These are phyloP conservation scores for Pterocarpus macrocarpus DNA, from an alignment of 306 rosid genomes.

Conservation along the genomic window DNA sequence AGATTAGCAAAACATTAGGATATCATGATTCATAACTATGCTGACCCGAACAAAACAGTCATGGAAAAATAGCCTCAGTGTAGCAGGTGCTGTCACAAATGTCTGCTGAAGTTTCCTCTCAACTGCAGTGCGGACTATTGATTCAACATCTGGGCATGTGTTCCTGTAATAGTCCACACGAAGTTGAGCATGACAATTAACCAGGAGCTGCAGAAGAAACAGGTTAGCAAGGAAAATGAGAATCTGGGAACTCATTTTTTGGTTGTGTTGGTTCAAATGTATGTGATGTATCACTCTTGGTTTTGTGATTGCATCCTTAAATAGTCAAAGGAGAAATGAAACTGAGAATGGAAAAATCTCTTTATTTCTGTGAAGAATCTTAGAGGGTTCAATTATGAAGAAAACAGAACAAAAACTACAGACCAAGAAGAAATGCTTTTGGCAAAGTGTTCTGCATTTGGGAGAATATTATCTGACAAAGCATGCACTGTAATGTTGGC, in stretches of 20 bases:
- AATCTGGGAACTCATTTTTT: slow-evolving; percentile 51
- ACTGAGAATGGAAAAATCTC: background rate
- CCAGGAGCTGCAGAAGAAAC: slow-evolving; percentile 51
- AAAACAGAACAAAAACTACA: slow-evolving; percentile 41
- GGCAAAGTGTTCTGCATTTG: slow-evolving; percentile 27
- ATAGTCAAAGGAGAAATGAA: slow-evolving; percentile 36
- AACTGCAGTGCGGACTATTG: slow-evolving; percentile 72
- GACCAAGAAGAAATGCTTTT: slow-evolving; percentile 39
- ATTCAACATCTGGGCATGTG: slow-evolving; percentile 79
- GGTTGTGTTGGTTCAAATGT: background rate
- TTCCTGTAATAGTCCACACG: slow-evolving; percentile 56
- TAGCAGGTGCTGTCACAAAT: slow-evolving; percentile 81
- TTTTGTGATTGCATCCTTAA: slow-evolving; percentile 40
- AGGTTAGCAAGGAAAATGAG: slow-evolving; percentile 42
- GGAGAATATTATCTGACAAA: slow-evolving; percentile 46
- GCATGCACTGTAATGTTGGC: slow-evolving; percentile 40
- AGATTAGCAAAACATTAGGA: too few relatives aligned
- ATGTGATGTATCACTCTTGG: background rate
- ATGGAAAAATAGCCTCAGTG: slow-evolving; percentile 90
- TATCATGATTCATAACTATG: background rate
- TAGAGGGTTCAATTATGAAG: slow-evolving; percentile 19
- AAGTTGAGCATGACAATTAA: slow-evolving; percentile 56
- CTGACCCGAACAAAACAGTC: slow-evolving; percentile 85
- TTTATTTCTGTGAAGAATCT: slow-evolving; percentile 15
- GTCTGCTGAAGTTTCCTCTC: slow-evolving; percentile 68